Evolutionary conservation across 2,329 filamentous ascomycete genomes (phyloP).

Genomic region (Exophiala oligosperma): DNA sequence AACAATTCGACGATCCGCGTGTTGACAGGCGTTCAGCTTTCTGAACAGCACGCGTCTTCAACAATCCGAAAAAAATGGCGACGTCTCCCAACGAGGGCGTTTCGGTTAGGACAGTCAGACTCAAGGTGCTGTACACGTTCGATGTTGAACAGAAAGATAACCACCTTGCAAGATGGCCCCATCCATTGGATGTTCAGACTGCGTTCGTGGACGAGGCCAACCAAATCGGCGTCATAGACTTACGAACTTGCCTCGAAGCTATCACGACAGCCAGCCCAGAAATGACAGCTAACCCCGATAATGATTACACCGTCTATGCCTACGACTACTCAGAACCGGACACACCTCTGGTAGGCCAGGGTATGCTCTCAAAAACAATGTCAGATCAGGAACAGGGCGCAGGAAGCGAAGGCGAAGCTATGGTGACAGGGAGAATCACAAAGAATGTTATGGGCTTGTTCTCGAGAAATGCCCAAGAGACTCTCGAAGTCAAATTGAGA

Average conservation of each 20-base stretch:
- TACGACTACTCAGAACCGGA: constrained; percentile 96
- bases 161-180: constrained; percentile 82
- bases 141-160: constrained; percentile 85
- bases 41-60: constrained; percentile 12
- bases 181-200: constrained; percentile 76
- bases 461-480: constrained; percentile 76
- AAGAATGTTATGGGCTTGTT: constrained; percentile 84
- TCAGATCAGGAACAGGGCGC: constrained; percentile 55
- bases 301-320: constrained; percentile 95
- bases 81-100: constrained; percentile 39
- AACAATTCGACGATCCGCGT: not conserved
- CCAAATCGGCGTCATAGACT: constrained; percentile 82
- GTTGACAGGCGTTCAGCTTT: constrained; percentile 5
- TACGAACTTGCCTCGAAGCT: constrained; percentile 82
- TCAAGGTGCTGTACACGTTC: constrained; percentile 97
- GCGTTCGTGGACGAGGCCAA: constrained; percentile 76
- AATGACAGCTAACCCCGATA: constrained; percentile 68
- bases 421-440: constrained; percentile 87
- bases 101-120: constrained; percentile 62
- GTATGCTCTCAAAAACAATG: constrained; percentile 85
- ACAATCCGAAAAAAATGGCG: constrained; percentile 13
- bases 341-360: constrained; percentile 89
- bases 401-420: constrained; percentile 37
- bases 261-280: constrained; percentile 81
- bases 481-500: constrained; percentile 87